A percentile compares a stretch with the other conserved stretches of the same genome.
These are phyloP conservation scores for Aplosporella prunicola DNA, from an alignment of 2,329 filamentous ascomycete genomes.

Conservation along the genomic window DNA sequence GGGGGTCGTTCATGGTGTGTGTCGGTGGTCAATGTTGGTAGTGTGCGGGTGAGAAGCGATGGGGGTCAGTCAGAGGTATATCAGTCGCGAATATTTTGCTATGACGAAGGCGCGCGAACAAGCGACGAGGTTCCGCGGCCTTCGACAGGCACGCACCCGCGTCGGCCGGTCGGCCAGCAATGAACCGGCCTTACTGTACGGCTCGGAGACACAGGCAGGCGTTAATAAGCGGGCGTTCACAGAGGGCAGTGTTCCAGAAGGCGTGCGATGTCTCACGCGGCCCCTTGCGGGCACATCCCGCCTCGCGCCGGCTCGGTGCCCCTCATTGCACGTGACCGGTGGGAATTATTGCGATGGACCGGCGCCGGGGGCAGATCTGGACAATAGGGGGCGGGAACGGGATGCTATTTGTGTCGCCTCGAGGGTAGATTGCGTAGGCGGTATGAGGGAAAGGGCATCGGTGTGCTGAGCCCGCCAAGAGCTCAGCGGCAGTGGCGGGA, in stretches of 20 bases:
- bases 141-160: constrained; percentile 19
- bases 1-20: constrained; percentile 48
- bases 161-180: too few species aligned
- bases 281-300: too few species aligned
- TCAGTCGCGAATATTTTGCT: constrained; percentile 6
- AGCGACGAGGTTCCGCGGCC: constrained; percentile 12
- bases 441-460: constrained; percentile 7
- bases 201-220: too few species aligned
- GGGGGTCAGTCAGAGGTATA: neutral
- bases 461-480: constrained; percentile 6
- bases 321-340: constrained; percentile 26
- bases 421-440: constrained; percentile 8
- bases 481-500: constrained; percentile 6
- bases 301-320: too few species aligned
- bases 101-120: constrained; percentile 12
- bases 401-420: constrained; percentile 9
- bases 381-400: constrained; percentile 4
- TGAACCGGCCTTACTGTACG: too few species aligned
- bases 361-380: constrained; percentile 10
- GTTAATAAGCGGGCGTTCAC: too few species aligned
- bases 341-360: constrained; percentile 10
- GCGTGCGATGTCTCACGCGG: too few species aligned
- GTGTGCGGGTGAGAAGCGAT: neutral
- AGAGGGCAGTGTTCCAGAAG: too few species aligned
- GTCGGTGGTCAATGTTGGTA: constrained; percentile 2